Evolutionary conservation across 1,139 yeast genomes (phyloP).

Genomic region (Yamadazyma atlantica): DNA sequence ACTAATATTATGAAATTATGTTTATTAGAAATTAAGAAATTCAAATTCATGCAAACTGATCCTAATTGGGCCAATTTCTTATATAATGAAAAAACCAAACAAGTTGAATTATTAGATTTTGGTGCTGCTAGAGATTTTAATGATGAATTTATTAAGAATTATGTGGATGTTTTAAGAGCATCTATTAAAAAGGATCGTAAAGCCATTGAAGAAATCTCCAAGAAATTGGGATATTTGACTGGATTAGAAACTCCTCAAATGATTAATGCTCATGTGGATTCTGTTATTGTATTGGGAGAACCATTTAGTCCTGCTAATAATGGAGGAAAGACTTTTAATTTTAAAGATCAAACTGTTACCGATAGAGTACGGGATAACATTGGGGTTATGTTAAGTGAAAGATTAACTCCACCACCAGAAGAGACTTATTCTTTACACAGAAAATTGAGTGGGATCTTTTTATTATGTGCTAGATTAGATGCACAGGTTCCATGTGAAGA

Average conservation of each 20-base stretch:
- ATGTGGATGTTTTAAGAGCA: constrained; percentile 71
- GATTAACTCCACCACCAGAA: constrained; percentile 97
- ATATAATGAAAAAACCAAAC: constrained; percentile 62
- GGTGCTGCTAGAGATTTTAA: constrained; percentile 87
- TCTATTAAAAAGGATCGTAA: constrained; percentile 71
- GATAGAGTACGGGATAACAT: constrained; percentile 87
- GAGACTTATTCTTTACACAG: constrained; percentile 95
- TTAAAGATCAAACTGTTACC: constrained; percentile 83
- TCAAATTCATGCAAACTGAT: constrained; percentile 95
- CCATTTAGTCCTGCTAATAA: constrained; percentile 68
- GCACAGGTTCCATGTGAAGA: constrained; percentile 84
- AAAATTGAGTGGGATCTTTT: constrained; percentile 90
- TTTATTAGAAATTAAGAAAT: constrained; percentile 77
- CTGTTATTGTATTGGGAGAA: constrained; percentile 88
- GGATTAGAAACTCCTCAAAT: constrained; percentile 85
- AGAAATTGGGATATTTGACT: constrained; percentile 81
- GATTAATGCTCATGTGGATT: constrained; percentile 91
- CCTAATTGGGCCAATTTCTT: constrained; percentile 99
- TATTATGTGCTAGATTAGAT: constrained; percentile 80
- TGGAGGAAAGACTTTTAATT: constrained; percentile 58
- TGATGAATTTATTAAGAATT: constrained; percentile 65
- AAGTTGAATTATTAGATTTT: constrained; percentile 85
- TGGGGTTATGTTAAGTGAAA: constrained; percentile 83
- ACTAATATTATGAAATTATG: constrained; percentile 85
- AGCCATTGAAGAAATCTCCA: constrained; percentile 63